Evolutionary conservation across 768 basidiomycete genomes (phyloP), one percentile per base, ranked within the genome.

Genomic region (Kwoniella dendrophila): DNA sequence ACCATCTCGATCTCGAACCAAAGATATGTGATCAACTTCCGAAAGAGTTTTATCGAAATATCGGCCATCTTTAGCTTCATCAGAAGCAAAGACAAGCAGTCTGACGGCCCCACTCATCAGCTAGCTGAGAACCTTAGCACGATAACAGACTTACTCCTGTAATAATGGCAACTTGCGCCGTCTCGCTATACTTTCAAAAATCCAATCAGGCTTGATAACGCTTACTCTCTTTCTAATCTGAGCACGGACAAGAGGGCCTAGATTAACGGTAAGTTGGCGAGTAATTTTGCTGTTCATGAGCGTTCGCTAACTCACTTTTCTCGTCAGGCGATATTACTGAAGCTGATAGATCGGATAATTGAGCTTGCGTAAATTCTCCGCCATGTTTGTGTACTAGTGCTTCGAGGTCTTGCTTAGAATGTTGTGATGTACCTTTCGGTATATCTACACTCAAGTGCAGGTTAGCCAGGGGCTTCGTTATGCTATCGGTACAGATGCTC

Each of bases 201-300:
- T 81, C 92, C 93, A 98, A 29, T 84, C 80, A 0, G 94, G 90
- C 57, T 84, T 86, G 62, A 95, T 80, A 51, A 95, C 86, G 57
- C 86, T 81, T 0, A 82, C 81, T 3, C 83, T 87, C 69, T 89
- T 90, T 59, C 87, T 83, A 52, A 91, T 87, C 86, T 77, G 75
- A 85, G 87, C 68, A 29, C 59, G 58, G 11, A 68, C 68, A 20
- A 59, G 32, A 4, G 72, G 69, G 64, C 50, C 70, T 73, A 40
- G 53, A n/a, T 6, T 43, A n/a, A 44, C 41, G 24, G 16, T 24
- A 36, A 14, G 12, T 11, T 24, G 6, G 40, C 2, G 1, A 12
- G 0, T 10, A 2, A 49, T 0, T 4, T 30, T n/a, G n/a, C n/a
- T n/a, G n/a, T n/a, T n/a, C n/a, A n/a, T n/a, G n/a, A n/a, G n/a